These are phyloP conservation scores for Daldinia concentrica DNA, from an alignment of 495 filamentous ascomycete species.

Conservation along the genomic window DNA sequence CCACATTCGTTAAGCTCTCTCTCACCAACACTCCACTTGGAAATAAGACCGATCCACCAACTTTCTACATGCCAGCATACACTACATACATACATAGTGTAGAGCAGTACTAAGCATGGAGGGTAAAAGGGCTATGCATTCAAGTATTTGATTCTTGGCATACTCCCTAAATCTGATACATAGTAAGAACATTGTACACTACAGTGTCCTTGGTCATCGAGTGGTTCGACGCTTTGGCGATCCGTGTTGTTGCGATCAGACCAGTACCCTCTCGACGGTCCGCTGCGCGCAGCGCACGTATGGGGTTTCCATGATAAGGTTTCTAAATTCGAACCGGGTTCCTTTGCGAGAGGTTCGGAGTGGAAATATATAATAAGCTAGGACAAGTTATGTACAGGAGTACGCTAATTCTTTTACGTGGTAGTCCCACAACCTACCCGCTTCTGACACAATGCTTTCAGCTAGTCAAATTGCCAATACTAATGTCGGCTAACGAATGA, in stretches of 20 bases:
- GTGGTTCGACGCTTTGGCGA: conserved; percentile 21
- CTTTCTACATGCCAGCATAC: neutral
- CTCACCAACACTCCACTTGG: neutral
- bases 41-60: neutral
- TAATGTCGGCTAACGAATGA: neutral
- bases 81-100: too few species aligned
- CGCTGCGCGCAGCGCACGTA: conserved; percentile 32
- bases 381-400: conserved; percentile 9
- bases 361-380: conserved; percentile 14
- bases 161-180: neutral
- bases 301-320: conserved; percentile 32
- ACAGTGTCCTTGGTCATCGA: neutral
- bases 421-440: neutral
- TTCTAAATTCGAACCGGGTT: conserved; percentile 19
- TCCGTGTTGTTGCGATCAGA: conserved; percentile 26
- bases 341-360: conserved; percentile 5
- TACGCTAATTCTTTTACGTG: neutral
- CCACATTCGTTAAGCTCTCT: conserved; percentile 8
- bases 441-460: neutral
- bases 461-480: neutral
- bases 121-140: neutral
- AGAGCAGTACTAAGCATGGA: neutral
- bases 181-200: neutral
- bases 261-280: conserved; percentile 31
- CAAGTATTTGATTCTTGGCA: neutral